A percentile compares a stretch with the other conserved stretches of the same genome.
Evolutionary conservation across 1,284 basidiomycete genomes (phyloP).

Genomic region (Heterobasidion annosum): DNA sequence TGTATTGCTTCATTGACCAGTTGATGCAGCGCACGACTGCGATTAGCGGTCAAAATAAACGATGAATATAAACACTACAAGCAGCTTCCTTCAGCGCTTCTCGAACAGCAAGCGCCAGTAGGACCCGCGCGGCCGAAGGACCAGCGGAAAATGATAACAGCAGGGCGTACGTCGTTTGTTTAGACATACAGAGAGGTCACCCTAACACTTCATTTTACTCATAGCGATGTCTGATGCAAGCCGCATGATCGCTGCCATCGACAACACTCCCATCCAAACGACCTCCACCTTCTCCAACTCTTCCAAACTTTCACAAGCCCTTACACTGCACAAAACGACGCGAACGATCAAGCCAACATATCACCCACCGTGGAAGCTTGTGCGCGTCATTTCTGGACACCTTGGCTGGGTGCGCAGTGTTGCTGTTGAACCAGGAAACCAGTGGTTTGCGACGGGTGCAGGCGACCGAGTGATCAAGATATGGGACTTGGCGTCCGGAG

Average conservation of each 20-base stretch:
- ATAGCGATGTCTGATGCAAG: conserved; percentile 41
- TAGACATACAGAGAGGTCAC: background rate
- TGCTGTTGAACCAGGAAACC: conserved; percentile 94
- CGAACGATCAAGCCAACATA: conserved; percentile 90
- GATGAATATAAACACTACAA: conserved; percentile 87
- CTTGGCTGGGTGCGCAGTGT: conserved; percentile 97
- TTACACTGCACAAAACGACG: conserved; percentile 85
- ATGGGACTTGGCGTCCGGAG: conserved; percentile 97
- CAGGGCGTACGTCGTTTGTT: conserved; percentile 45
- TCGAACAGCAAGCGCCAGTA: conserved; percentile 73
- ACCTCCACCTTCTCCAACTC: conserved; percentile 61
- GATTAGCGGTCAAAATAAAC: conserved; percentile 67
- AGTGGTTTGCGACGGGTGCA: conserved; percentile 98
- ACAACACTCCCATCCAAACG: conserved; percentile 52
- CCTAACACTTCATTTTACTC: background rate
- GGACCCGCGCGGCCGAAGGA: conserved; percentile 68
- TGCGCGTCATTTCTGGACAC: conserved; percentile 96
- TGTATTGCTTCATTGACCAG: background rate
- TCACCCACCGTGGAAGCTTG: conserved; percentile 94
- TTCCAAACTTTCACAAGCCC: conserved; percentile 71
- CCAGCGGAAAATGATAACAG: conserved; percentile 61
- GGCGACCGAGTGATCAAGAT: conserved; percentile 99
- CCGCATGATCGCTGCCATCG: conserved; percentile 60
- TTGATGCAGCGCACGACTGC: conserved; percentile 47
- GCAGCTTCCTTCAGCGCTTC: conserved; percentile 74